These are phyloP conservation scores for Cladosporium sp. DNA, from an alignment of 2,329 filamentous ascomycete species.

Conservation along the genomic window DNA sequence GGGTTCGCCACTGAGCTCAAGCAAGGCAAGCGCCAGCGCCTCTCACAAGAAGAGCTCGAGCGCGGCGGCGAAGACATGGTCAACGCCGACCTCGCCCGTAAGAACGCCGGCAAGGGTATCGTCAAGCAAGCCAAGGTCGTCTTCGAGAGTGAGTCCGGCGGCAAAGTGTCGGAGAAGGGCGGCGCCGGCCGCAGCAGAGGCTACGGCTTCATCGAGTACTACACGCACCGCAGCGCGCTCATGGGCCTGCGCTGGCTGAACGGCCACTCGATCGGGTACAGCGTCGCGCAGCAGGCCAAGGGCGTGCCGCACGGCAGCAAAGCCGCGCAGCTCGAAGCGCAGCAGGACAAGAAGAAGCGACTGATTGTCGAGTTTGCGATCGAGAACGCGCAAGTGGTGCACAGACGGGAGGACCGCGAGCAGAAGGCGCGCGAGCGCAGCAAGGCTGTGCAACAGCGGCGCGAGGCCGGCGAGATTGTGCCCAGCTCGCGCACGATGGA, in stretches of 20 bases:
- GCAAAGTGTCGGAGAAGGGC: slow-evolving; percentile 75
- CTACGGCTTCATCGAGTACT: slow-evolving; percentile 97
- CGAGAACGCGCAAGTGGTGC: slow-evolving; percentile 95
- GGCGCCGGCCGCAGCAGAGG: slow-evolving; percentile 84
- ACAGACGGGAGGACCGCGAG: slow-evolving; percentile 69
- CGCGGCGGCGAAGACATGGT: slow-evolving; percentile 79
- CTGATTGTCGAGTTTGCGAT: slow-evolving; percentile 97
- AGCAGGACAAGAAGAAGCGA: slow-evolving; percentile 79
- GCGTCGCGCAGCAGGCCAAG: slow-evolving; percentile 47
- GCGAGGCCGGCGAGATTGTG: slow-evolving; percentile 22
- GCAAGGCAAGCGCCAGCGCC: slow-evolving; percentile 68
- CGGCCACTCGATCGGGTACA: slow-evolving; percentile 64
- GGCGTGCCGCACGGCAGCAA: slow-evolving; percentile 36
- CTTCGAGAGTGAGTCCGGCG: slow-evolving; percentile 83
- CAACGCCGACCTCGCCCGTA: slow-evolving; percentile 77
- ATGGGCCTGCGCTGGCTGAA: slow-evolving; percentile 96
- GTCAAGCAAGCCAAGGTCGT: slow-evolving; percentile 94
- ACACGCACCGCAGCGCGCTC: slow-evolving; percentile 86
- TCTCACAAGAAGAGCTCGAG: slow-evolving; percentile 86
- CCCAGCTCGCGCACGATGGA: slow-evolving; percentile 15
- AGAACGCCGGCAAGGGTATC: slow-evolving; percentile 79
- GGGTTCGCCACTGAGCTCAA: slow-evolving; percentile 92
- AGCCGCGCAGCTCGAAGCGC: slow-evolving; percentile 41
- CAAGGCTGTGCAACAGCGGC: slow-evolving; percentile 29
- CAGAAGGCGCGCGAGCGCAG: slow-evolving; percentile 54